These are phyloP conservation scores for Zangia roseola DNA, from an alignment of 768 basidiomycete species.

Conservation along the genomic window DNA sequence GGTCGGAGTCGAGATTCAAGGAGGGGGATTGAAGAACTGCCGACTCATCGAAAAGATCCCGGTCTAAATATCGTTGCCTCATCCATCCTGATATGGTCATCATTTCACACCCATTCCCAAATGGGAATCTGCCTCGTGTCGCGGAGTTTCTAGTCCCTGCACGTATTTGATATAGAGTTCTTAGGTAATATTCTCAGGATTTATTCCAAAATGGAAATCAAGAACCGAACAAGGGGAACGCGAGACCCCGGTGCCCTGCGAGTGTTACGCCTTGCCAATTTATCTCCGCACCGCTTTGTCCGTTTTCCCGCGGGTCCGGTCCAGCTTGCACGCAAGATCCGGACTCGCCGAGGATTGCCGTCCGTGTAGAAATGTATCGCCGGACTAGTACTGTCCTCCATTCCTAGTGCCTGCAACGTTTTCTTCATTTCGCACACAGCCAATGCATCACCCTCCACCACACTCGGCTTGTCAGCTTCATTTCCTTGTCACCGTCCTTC, in stretches of 20 bases:
- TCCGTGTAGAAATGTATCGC: conserved; percentile 4
- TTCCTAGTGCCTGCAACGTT: conserved; percentile 29
- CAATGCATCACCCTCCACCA: conserved; percentile 27
- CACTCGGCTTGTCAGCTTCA: conserved; percentile 25
- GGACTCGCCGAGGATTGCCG: conserved; percentile 25
- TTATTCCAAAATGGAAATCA: background rate
- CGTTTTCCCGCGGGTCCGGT: conserved; percentile 27
- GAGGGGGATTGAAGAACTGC: conserved; percentile 31
- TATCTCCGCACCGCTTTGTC: conserved; percentile 21
- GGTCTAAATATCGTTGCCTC: conserved; percentile 33
- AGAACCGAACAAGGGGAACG: conserved; percentile 10
- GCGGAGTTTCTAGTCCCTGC: conserved; percentile 34
- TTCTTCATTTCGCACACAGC: conserved; percentile 31
- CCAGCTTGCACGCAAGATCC: conserved; percentile 24
- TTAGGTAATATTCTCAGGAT: conserved; percentile 31
- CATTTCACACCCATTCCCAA: conserved; percentile 1
- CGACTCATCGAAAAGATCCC: conserved; percentile 25
- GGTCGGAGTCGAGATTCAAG: conserved; percentile 29
- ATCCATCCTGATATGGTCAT: conserved; percentile 12
- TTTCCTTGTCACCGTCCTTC: conserved; percentile 19
- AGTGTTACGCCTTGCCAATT: conserved; percentile 16
- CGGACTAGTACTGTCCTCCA: conserved; percentile 6
- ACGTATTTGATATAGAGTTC: conserved; percentile 24
- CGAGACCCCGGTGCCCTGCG: conserved; percentile 29
- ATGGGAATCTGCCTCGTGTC: conserved; percentile 33